Base-by-base conservation (phyloP, 73 alveolate genomes). In the Uronychia binucleata region DNA sequence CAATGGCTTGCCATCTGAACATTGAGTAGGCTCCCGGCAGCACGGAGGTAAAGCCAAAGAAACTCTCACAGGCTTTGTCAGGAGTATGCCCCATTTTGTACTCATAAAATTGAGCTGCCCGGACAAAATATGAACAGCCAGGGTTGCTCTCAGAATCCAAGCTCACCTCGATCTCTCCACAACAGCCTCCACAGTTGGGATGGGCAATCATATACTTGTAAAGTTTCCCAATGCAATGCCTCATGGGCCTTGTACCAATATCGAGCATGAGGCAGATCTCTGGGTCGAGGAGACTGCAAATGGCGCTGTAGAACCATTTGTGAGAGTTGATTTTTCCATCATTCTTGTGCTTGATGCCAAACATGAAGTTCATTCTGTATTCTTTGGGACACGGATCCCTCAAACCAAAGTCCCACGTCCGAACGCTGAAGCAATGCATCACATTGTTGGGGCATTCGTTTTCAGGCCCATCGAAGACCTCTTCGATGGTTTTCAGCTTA, bases 271-370 rank as follows among this genome's bases (percentile, higher is more conserved):
- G 78, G 74, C 79, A 32, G 77, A 78, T 74, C 77, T 89, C 80
- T n/a, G 95, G 95, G 75, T 89, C 35, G n/a, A 86, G 34, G 34
- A 31, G 30, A 26, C 31, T 57, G 86, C 93, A 85, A 58, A 89
- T 34, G 0, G 92, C 95, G 0, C 31, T 35, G 78, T 82, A 85
- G 80, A 85, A 85, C 90, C 92, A 89, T 25, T 32, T 33, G 32
- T 91, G 96, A 0, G 94, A 79, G 59, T 91, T 90, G 60, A 91
- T 82, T 67, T 91, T 91, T 26, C 96, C 88, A 28, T 74, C 83
- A 34, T 91, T 91, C 35, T 74, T 34, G 27, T 91, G 90, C 80
- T 91, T 91, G 58, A 91, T 31, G 5, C 74, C 78, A 34, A 86
- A 79, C 33, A 82, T n/a, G 76, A 82, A 82, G 30, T 82, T 82